phyloP scores from a whole-genome alignment of 345 rosid genomes.

The Sonneratia caseolaris region DNA sequence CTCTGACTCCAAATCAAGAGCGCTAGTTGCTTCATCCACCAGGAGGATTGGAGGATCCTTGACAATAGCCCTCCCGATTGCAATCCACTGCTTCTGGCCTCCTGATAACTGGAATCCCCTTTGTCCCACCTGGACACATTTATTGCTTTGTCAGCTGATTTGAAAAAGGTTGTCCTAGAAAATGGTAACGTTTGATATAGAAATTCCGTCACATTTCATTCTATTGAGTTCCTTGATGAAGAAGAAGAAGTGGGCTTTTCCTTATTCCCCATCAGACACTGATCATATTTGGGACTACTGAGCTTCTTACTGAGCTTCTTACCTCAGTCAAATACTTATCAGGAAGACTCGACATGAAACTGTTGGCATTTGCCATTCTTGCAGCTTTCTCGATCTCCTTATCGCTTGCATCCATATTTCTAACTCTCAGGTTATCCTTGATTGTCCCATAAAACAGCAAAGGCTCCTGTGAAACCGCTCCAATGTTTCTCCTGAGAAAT shows the following conservation, averaged over 20 bases:
- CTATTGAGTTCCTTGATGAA: too few relatives aligned
- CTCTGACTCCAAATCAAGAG: constrained; percentile 55
- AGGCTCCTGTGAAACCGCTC: constrained; percentile 58
- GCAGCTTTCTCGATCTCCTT: constrained; percentile 38
- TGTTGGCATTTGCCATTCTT: constrained; percentile 44
- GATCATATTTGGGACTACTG: not conserved
- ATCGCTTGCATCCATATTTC: constrained; percentile 46
- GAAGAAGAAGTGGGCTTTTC: too few relatives aligned
- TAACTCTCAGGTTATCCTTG: constrained; percentile 47
- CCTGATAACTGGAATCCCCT: constrained; percentile 63
- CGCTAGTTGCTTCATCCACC: constrained; percentile 71
- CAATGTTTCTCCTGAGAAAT: constrained; percentile 38
- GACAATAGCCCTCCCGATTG: constrained; percentile 55
- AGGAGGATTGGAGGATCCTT: constrained; percentile 58
- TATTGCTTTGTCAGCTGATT: not conserved
- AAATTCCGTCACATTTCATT: not conserved
- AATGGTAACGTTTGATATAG: not conserved
- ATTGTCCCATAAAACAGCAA: constrained; percentile 50
- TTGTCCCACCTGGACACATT: constrained; percentile 39
- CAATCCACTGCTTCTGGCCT: constrained; percentile 64
- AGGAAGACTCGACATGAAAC: constrained; percentile 43
- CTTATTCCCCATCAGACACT: not conserved
- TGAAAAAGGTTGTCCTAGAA: not conserved
- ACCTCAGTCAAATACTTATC: constrained; percentile 43
- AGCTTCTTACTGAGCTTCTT: not conserved